Base-by-base conservation (phyloP, 73 alveolate species). In the Tetrahymena elliotti region DNA sequence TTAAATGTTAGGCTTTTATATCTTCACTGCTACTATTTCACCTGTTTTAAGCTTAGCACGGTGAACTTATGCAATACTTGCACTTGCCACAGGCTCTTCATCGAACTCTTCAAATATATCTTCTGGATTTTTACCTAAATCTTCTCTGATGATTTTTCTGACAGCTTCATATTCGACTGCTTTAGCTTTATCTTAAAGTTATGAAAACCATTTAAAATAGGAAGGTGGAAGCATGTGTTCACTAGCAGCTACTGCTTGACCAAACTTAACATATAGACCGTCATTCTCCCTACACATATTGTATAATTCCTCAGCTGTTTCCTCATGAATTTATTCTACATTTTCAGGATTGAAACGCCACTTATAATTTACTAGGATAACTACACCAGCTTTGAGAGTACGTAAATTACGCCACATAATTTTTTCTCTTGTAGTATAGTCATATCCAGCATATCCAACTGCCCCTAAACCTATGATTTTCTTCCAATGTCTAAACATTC, bases 1-100 rank as follows among this genome's bases (percentile, higher is more conserved):
- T 54, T 96, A 94, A 84, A 97, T 93, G 37, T 96, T 94, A 6
- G 99, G 99, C 53, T 94, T 97, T 83, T 97, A 93, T 13, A 97
- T 47, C 93, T 97, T 97, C 16, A 97, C 98, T 35, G 99, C 99
- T 40, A 97, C 99, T 41, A 83, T 94, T 54, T 97, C 97, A 24
- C 98, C 98, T 38, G 95, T 97, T 83, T 96, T 97, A 88, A 97
- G 93, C 31, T 38, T 93, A 24, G 98, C 99, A 94, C 95, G 96
- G 93, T 97, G 99, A 52, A 97, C 99, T 94, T 97, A 94, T 18
- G 99, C 99, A 93, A 97, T 83, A 88, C 98, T 97, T 8, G 99
- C 99, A 33, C 98, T 97, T 11, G 99, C 99, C 16, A 97, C 93
- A 20, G 99, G 97, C 31, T 38, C 94, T 34, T 95, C 41, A 33